phyloP scores from a whole-genome alignment of 805 yeast genomes.

The Clavispora santaluciae region DNA sequence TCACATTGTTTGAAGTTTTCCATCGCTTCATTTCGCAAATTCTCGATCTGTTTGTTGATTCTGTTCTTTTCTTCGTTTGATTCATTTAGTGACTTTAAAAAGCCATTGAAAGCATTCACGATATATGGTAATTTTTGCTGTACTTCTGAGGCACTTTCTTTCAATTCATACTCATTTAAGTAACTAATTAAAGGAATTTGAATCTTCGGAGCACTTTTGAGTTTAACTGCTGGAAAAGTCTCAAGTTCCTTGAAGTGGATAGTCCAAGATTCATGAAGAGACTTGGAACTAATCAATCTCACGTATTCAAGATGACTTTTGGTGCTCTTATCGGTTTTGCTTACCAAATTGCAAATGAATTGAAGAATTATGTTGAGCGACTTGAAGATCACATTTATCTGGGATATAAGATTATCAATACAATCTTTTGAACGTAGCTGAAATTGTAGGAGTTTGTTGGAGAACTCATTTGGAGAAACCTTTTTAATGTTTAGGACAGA shows the following conservation, averaged over 20 bases:
- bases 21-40: conserved; percentile 35
- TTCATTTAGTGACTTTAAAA: conserved; percentile 9
- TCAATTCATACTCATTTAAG: conserved; percentile 26
- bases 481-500: conserved; percentile 12
- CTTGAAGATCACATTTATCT: conserved; percentile 40
- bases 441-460: not conserved
- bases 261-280: conserved; percentile 35
- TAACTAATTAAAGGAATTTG: conserved; percentile 28
- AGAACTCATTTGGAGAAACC: conserved; percentile 20
- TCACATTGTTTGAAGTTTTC: conserved; percentile 19
- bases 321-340: conserved; percentile 46
- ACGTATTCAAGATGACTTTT: conserved; percentile 33
- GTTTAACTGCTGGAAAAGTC: not conserved
- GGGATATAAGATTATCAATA: conserved; percentile 23
- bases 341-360: conserved; percentile 45
- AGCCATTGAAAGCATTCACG: conserved; percentile 24
- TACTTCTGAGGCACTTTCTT: conserved; percentile 25
- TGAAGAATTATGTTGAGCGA: conserved; percentile 45
- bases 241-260: conserved; percentile 28
- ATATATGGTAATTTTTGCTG: conserved; percentile 26
- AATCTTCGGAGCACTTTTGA: conserved; percentile 31
- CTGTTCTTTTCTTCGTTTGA: conserved; percentile 26
- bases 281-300: conserved; percentile 36
- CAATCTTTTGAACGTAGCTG: conserved; percentile 15
- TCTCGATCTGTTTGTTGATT: conserved; percentile 40